Evolutionary conservation across 148 eudicot species (phyloP).

Genomic region (Amaranthus palmeri): DNA sequence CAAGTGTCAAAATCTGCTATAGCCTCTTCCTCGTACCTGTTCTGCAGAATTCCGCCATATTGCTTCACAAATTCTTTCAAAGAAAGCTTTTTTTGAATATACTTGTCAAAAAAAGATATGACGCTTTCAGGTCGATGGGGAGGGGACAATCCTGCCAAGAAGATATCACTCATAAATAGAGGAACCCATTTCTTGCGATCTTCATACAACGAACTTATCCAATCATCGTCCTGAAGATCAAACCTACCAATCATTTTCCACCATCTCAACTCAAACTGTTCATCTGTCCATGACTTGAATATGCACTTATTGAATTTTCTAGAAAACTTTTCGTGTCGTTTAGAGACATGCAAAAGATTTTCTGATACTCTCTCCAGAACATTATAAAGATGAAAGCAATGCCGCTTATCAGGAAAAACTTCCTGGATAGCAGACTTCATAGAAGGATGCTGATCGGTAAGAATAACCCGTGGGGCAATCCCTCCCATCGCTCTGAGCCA

Average conservation of each 20-base stretch:
- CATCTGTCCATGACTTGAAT: constrained; percentile 50
- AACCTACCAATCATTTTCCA: constrained; percentile 48
- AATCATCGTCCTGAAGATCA: constrained; percentile 45
- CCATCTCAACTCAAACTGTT: constrained; percentile 49
- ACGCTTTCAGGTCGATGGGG: constrained; percentile 39
- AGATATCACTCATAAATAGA: constrained; percentile 33
- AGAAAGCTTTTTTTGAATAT: constrained; percentile 41
- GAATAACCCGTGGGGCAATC: constrained; percentile 32
- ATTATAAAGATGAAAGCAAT: constrained; percentile 46
- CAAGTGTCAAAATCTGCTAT: constrained; percentile 54
- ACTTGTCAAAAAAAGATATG: constrained; percentile 48
- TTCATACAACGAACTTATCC: constrained; percentile 40
- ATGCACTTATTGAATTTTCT: constrained; percentile 43
- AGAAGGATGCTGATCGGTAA: constrained; percentile 39
- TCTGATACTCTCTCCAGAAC: constrained; percentile 44
- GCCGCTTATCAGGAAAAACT: constrained; percentile 40
- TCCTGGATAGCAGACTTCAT: constrained; percentile 37
- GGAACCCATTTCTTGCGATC: constrained; percentile 54
- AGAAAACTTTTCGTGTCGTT: constrained; percentile 32
- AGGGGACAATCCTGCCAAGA: constrained; percentile 49
- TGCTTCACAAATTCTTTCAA: constrained; percentile 52
- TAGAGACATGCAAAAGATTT: constrained; percentile 32
- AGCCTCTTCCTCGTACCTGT: constrained; percentile 50
- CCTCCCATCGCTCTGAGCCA: constrained; percentile 58
- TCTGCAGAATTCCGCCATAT: constrained; percentile 42